phyloP scores from a whole-genome alignment of 805 yeast genomes.

The Starmerella powellii region DNA sequence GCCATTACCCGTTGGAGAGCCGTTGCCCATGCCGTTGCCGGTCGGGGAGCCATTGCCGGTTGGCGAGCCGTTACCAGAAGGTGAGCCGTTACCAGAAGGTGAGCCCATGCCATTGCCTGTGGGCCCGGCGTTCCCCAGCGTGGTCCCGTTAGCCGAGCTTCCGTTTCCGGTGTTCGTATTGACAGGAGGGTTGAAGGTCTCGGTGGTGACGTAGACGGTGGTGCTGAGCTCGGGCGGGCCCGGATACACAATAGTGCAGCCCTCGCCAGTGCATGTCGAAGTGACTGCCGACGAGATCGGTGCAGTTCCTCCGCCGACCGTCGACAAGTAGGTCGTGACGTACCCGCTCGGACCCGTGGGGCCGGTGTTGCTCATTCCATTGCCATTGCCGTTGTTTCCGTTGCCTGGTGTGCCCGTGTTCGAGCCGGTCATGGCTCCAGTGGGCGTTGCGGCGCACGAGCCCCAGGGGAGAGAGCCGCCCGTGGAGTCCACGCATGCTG shows the following conservation, averaged over 20 bases:
- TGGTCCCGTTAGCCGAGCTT: too few species aligned
- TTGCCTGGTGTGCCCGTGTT: too few species aligned
- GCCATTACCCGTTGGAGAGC: background rate
- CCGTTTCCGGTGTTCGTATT: background rate
- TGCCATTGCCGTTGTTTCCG: too few species aligned
- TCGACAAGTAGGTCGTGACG: conserved; percentile 5
- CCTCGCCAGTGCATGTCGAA: conserved; percentile 8
- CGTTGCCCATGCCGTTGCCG: background rate
- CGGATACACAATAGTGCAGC: conserved; percentile 14
- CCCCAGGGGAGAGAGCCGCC: conserved; percentile 2
- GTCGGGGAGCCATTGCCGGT: background rate
- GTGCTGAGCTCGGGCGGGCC: background rate
- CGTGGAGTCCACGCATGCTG: conserved; percentile 6
- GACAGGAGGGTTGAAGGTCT: background rate
- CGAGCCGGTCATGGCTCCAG: background rate
- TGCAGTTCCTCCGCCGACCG: conserved; percentile 4
- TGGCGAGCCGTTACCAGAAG: background rate
- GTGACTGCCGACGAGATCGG: background rate
- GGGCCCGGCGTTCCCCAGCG: too few species aligned
- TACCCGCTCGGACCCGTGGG: background rate
- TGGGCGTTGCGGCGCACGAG: background rate
- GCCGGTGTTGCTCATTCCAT: background rate
- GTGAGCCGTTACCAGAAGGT: background rate
- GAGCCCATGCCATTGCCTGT: background rate
- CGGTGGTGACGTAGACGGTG: conserved; percentile 1